These are phyloP conservation scores for Alternaria gaisen DNA, from an alignment of 2,329 filamentous ascomycete genomes.

Conservation along the genomic window DNA sequence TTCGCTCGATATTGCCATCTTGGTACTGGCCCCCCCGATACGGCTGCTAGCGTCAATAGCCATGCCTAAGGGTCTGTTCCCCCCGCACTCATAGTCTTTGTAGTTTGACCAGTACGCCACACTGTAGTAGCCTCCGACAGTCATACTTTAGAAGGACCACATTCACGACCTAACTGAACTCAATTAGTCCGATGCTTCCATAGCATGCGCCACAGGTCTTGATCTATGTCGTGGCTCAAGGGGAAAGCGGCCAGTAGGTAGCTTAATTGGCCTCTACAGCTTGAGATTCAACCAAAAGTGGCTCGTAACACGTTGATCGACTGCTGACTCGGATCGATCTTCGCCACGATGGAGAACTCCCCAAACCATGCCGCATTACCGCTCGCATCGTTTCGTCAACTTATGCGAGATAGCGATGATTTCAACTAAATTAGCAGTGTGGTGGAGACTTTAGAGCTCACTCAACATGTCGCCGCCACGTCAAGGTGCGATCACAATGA, in stretches of 20 bases:
- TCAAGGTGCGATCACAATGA: not conserved
- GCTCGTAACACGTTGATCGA: not conserved
- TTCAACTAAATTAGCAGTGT: not conserved
- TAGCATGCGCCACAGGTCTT: not conserved
- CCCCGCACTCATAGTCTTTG: not conserved
- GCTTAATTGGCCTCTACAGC: not conserved
- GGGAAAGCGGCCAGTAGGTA: not conserved
- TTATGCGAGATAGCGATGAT: constrained; percentile 1
- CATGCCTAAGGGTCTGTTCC: not conserved
- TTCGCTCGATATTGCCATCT: not conserved
- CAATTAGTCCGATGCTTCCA: not conserved
- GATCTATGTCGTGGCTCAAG: not conserved
- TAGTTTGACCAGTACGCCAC: not conserved
- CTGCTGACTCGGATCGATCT: constrained; percentile 1
- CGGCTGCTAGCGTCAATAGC: not conserved
- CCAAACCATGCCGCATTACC: constrained; percentile 10
- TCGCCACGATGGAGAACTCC: constrained; percentile 3
- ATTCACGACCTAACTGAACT: not conserved
- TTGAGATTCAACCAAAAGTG: not conserved
- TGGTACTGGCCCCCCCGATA: not conserved
- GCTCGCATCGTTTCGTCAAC: not conserved
- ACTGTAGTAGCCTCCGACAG: not conserved
- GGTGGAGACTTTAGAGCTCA: not conserved
- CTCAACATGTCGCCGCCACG: not conserved
- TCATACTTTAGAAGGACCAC: not conserved